Base-by-base conservation (phyloP, 164 flowering plant genomes). In the Magnolia sinica region DNA sequence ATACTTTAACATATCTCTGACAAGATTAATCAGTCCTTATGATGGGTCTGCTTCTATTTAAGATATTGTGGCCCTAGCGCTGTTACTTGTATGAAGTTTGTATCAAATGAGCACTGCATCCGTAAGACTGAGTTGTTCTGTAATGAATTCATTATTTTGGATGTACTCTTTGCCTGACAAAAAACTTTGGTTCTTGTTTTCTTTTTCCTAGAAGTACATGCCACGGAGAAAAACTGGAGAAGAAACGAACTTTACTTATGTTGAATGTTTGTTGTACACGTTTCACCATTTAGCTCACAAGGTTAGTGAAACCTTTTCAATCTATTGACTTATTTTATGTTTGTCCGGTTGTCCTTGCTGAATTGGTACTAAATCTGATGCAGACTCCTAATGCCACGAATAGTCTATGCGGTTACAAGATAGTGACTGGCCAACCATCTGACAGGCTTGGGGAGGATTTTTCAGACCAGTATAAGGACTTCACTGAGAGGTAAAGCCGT, bases 381-480 rank as follows among this genome's bases (percentile, higher is more conserved):
- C 83, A 96, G 99, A 92, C 92, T 77, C 99, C 99, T 63, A 96
- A 96, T 88, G 95, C 98, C 55, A 92, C 98, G 65, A 96, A 96
- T 77, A 89, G 99, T 83, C 84, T 94, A 59, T 92, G 98, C 82
- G 98, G 98, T 64, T 94, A 92, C 88, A 96, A 92, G 85, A 94
- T 96, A 80, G 98, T 96, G 72, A 96, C 98, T 79, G 99, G 99
- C 45, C 99, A 96, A 77, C 99, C 99, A 64, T 96, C 99, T 37
- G 99, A 96, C 79, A 87, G 98, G 87, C 91, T 94, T 76, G 98
- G 99, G 71, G 99, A 96, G 87, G 99, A 96, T 82, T 96, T 96
- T 86, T 90, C 99, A 7, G 98, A 94, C 76, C 71, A 74, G 4
- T 83, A 86, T 71, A 92, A 89, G 81, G 98, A 96, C 24, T 92